These are phyloP conservation scores for Lepidium didymum DNA, from an alignment of 345 rosid genomes.

Conservation along the genomic window DNA sequence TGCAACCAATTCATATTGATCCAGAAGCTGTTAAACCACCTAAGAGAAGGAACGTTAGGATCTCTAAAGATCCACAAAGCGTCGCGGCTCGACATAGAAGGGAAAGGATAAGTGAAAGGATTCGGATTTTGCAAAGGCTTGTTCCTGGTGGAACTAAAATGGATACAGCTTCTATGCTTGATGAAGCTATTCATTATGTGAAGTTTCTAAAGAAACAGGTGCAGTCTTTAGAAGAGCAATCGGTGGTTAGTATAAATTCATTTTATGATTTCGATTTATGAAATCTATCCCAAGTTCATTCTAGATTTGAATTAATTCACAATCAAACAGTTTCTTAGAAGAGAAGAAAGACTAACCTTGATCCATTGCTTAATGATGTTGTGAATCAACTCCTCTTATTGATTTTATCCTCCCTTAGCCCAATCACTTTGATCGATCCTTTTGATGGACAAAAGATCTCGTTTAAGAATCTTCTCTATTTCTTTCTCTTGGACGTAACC, in stretches of 20 bases:
- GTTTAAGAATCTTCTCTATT: too few species aligned
- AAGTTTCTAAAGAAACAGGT: conserved; percentile 86
- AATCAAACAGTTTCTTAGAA: too few species aligned
- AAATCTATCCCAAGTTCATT: too few species aligned
- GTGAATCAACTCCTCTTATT: too few species aligned
- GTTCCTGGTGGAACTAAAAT: conserved; percentile 98
- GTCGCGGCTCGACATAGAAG: conserved; percentile 87
- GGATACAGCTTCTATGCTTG: conserved; percentile 96
- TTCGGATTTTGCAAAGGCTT: conserved; percentile 82
- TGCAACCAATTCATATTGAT: conserved; percentile 83
- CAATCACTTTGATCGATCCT: too few species aligned
- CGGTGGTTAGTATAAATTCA: conserved; percentile 24
- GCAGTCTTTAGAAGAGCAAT: conserved; percentile 62
- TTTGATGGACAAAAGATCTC: too few species aligned
- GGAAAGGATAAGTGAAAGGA: conserved; percentile 84
- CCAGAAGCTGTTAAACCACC: conserved; percentile 87
- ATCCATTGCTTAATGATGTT: too few species aligned
- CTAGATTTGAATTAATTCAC: too few species aligned
- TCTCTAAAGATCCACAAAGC: conserved; percentile 94
- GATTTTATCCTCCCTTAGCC: too few species aligned
- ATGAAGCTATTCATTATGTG: conserved; percentile 89
- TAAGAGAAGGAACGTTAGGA: conserved; percentile 74
- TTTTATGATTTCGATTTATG: too few species aligned
- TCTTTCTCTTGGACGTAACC: too few species aligned
- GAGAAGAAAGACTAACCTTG: too few species aligned